Conservation (phyloP, 306 rosid genomes). For the Prunus mira region DNA sequence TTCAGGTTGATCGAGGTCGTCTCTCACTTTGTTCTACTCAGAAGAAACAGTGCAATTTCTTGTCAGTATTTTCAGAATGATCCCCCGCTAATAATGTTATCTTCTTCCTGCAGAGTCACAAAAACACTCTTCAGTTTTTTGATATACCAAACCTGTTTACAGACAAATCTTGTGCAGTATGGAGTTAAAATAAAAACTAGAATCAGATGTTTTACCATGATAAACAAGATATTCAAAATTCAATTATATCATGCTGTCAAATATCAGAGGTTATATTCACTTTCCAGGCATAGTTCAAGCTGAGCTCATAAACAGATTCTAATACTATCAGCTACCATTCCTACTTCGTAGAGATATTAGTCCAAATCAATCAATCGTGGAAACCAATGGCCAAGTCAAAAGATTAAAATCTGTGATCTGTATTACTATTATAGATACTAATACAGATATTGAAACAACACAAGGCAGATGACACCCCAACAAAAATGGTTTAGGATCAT, state of each 20-base stretch:
- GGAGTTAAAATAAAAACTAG: neutral
- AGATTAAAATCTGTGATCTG: neutral
- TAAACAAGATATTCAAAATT: neutral
- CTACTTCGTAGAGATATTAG: neutral
- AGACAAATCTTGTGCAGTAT: neutral
- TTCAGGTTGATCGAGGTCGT: neutral
- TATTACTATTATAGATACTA: neutral
- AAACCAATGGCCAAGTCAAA: neutral
- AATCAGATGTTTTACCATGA: neutral
- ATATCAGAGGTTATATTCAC: neutral
- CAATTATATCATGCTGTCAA: neutral
- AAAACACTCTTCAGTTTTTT: neutral
- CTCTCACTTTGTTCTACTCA: neutral
- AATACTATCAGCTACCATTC: neutral
- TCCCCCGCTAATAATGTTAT: neutral
- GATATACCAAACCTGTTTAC: neutral
- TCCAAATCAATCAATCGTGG: neutral
- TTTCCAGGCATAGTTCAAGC: neutral
- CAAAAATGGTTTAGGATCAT: neutral
- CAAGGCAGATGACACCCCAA: neutral
- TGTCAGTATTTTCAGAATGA: neutral
- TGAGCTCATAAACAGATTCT: neutral
- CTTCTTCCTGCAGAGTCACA: conserved; percentile 5
- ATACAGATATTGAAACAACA: neutral
- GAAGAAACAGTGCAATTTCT: neutral